These are phyloP conservation scores for Hypoxylon sp. DNA, from an alignment of 2,329 filamentous ascomycete genomes.

Conservation along the genomic window DNA sequence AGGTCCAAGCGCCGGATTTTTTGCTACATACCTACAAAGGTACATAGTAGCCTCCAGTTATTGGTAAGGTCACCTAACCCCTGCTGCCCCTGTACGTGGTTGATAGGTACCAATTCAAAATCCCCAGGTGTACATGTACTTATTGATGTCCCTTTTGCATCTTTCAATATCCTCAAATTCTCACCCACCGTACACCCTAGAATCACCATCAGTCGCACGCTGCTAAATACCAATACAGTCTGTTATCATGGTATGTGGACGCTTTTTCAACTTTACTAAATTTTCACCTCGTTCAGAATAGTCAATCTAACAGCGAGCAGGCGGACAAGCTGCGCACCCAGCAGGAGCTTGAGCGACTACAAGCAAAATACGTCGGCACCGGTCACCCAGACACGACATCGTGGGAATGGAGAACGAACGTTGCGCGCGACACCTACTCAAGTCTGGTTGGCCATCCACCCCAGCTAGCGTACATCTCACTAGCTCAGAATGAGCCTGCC, in stretches of 20 bases:
- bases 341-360: slow-evolving; percentile 96
- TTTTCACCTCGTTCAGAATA: background rate
- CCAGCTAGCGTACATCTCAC: slow-evolving; percentile 86
- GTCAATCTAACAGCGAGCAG: slow-evolving; percentile 57
- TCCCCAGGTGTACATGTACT: too few relatives aligned
- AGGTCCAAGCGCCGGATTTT: slow-evolving; percentile 18
- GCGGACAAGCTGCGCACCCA: slow-evolving; percentile 98
- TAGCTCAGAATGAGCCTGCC: slow-evolving; percentile 87
- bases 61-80: background rate
- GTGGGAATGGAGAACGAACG: slow-evolving; percentile 97
- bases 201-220: background rate
- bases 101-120: too few relatives aligned
- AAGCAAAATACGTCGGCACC: slow-evolving; percentile 95
- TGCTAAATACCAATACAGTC: background rate
- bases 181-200: too few relatives aligned
- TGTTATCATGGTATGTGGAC: slow-evolving; percentile 14
- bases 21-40: too few relatives aligned
- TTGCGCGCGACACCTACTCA: slow-evolving; percentile 91
- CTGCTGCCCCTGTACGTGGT: too few relatives aligned
- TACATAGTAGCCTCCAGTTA: background rate
- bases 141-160: too few relatives aligned
- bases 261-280: background rate
- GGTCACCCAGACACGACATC: slow-evolving; percentile 97
- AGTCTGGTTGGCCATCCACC: slow-evolving; percentile 92
- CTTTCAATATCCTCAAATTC: background rate